A percentile compares a stretch with the other conserved stretches of the same genome.
Conservation (phyloP, 2,329 filamentous ascomycete species). For the Claviceps pusilla region DNA sequence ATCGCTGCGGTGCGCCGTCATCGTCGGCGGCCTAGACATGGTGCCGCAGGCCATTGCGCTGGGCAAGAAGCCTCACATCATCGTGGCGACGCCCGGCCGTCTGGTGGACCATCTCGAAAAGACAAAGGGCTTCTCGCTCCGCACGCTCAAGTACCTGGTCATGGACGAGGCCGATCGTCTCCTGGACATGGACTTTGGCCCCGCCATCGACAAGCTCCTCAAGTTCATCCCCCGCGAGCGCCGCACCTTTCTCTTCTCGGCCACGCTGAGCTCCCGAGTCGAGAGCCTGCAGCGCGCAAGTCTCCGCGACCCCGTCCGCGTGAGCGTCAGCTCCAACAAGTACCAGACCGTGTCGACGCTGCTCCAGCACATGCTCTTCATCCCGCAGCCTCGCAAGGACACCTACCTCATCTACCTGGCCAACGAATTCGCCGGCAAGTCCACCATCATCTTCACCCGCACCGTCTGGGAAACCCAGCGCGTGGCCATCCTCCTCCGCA, state of each 20-base stretch:
- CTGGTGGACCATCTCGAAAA: conserved; percentile 88
- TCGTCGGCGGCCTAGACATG: conserved; percentile 94
- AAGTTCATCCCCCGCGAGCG: conserved; percentile 69
- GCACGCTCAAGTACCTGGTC: conserved; percentile 71
- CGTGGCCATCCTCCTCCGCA: conserved; percentile 65
- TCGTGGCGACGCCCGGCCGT: conserved; percentile 83
- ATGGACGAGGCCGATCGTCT: conserved; percentile 91
- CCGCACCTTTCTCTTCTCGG: conserved; percentile 80
- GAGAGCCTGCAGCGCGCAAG: conserved; percentile 84
- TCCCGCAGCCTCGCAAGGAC: conserved; percentile 79
- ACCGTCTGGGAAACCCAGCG: conserved; percentile 87
- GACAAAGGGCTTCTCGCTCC: conserved; percentile 85
- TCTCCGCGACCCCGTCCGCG: conserved; percentile 66
- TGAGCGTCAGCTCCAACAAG: conserved; percentile 67
- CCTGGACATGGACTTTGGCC: conserved; percentile 86
- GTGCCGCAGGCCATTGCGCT: conserved; percentile 79
- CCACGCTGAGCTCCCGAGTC: conserved; percentile 87
- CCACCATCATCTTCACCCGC: conserved; percentile 76
- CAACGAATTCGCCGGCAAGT: conserved; percentile 76
- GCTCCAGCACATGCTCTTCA: conserved; percentile 72
- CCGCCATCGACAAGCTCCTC: conserved; percentile 81
- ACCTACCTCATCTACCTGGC: conserved; percentile 74
- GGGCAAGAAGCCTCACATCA: conserved; percentile 87
- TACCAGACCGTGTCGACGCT: conserved; percentile 87
- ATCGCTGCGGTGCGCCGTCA: conserved; percentile 67